phyloP scores from a whole-genome alignment of 1,284 basidiomycete species.

The Pyrrhoderma lamaoense region DNA sequence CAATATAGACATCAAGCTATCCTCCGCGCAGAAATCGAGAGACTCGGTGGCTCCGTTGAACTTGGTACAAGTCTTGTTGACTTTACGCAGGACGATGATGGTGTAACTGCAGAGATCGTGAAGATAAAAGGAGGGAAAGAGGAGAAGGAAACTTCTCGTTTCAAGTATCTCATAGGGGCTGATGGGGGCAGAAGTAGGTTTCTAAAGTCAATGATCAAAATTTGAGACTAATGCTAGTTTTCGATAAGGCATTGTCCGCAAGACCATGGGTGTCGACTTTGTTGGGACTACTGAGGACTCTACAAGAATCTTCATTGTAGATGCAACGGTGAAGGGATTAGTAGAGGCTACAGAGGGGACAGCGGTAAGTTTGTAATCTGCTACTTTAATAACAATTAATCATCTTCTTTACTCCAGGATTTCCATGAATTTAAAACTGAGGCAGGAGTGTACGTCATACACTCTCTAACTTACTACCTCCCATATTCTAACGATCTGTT shows the following conservation, averaged over 20 bases:
- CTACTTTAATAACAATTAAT: not conserved
- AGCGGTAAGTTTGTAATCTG: not conserved
- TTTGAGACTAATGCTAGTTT: not conserved
- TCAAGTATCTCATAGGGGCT: constrained; percentile 28
- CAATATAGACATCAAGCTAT: constrained; percentile 16
- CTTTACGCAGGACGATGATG: constrained; percentile 14
- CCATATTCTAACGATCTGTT: no score
- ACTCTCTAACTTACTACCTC: no score
- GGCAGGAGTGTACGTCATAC: not conserved
- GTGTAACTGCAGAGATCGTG: constrained; percentile 7
- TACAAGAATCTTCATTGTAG: constrained; percentile 18
- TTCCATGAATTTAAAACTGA: not conserved
- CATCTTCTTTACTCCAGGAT: not conserved
- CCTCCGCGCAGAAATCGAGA: constrained; percentile 10
- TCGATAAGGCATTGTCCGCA: constrained; percentile 26
- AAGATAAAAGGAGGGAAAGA: constrained; percentile 1
- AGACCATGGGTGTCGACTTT: constrained; percentile 37
- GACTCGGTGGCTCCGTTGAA: constrained; percentile 12
- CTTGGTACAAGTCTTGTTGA: constrained; percentile 13
- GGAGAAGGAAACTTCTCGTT: constrained; percentile 2
- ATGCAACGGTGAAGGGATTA: constrained; percentile 3
- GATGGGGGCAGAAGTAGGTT: constrained; percentile 32
- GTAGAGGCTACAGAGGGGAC: not conserved
- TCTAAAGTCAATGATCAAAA: not conserved
- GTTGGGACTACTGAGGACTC: constrained; percentile 36